phyloP scores from a whole-genome alignment of 371 early-diverging fungal genomes.

The Mucor racemosus region DNA sequence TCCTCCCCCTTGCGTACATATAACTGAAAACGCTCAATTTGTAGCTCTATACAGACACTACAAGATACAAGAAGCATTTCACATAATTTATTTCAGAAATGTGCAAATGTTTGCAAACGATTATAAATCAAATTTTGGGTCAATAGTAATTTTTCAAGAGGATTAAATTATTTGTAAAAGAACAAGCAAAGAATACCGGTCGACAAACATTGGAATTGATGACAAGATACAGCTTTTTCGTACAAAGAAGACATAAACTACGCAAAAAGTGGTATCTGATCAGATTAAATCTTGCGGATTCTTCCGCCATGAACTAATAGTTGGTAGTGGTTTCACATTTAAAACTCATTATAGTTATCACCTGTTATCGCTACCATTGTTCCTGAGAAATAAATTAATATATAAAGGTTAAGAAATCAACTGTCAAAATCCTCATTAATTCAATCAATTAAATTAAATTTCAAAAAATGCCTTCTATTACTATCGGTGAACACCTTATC shows the following conservation, averaged over 20 bases:
- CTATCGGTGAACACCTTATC: slow-evolving; percentile 40
- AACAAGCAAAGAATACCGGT: too few relatives aligned
- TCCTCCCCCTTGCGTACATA: too few relatives aligned
- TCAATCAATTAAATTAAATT: background rate
- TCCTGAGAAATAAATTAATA: background rate
- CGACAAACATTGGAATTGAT: too few relatives aligned
- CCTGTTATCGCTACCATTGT: background rate
- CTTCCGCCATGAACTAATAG: background rate
- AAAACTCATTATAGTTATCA: background rate
- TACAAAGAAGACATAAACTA: background rate
- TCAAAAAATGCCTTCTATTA: slow-evolving; percentile 18
- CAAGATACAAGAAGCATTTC: too few relatives aligned
- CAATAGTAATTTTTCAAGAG: background rate
- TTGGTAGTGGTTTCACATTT: background rate
- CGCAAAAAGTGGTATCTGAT: background rate
- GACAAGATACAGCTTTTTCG: too few relatives aligned
- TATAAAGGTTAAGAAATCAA: background rate
- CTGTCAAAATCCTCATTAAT: background rate
- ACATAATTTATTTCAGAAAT: too few relatives aligned
- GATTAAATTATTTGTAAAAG: background rate
- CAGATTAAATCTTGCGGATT: background rate
- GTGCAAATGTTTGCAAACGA: background rate
- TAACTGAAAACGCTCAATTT: too few relatives aligned
- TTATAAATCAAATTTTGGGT: background rate
- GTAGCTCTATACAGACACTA: too few relatives aligned